Conservation (phyloP, 345 rosid genomes). For the Microcos paniculata region DNA sequence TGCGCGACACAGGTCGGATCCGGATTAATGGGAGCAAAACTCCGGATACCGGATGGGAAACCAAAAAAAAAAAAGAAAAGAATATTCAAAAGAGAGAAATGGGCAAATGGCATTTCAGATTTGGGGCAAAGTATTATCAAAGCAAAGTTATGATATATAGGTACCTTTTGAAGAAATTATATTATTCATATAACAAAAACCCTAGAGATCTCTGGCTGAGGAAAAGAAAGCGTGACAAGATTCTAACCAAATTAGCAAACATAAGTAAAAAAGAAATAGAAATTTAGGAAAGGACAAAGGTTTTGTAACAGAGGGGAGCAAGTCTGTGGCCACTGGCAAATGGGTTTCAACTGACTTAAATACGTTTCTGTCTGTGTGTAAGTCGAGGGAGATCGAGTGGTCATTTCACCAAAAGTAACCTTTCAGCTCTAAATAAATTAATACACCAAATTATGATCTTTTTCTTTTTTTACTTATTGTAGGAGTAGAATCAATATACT, state of each 20-base stretch:
- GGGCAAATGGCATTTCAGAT: background rate
- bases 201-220: constrained; percentile 10
- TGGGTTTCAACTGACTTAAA: constrained; percentile 35
- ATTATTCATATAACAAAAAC: constrained; percentile 12
- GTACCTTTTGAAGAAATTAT: constrained; percentile 10
- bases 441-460: background rate
- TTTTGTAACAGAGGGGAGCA: constrained; percentile 14
- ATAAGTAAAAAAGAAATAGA: constrained; percentile 19
- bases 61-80: background rate
- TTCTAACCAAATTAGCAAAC: constrained; percentile 29
- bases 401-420: constrained; percentile 42
- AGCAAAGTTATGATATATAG: background rate
- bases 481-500: background rate
- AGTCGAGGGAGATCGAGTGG: constrained; percentile 44
- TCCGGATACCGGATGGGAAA: too few species aligned
- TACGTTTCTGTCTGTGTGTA: constrained; percentile 22
- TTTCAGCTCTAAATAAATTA: constrained; percentile 9
- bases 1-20: too few species aligned
- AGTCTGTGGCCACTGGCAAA: constrained; percentile 21
- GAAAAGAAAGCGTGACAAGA: constrained; percentile 3
- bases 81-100: background rate
- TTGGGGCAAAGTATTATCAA: background rate
- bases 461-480: background rate
- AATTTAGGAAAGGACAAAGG: constrained; percentile 30
- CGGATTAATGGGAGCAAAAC: too few species aligned